Percentiles rank a stretch among this genome's conserved stretches.
phyloP scores from a whole-genome alignment of 805 yeast genomes.

The Phaffomyces thermotolerans region DNA sequence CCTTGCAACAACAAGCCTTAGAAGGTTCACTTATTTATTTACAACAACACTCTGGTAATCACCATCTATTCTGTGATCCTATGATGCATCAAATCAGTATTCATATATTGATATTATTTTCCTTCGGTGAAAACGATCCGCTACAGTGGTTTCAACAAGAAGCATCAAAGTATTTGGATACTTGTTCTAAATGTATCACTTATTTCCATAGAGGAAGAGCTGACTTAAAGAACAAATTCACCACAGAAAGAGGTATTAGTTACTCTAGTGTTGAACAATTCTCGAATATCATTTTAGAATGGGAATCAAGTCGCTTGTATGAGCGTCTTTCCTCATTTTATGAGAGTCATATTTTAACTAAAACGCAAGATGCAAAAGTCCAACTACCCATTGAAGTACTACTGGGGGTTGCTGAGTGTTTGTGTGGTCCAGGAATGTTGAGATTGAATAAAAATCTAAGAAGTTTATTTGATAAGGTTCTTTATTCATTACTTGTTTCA shows the following conservation, averaged over 20 bases:
- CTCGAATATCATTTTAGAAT: constrained; percentile 13
- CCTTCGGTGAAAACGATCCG: constrained; percentile 46
- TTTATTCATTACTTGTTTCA: constrained; percentile 24
- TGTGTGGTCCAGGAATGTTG: constrained; percentile 45
- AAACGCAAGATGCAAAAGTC: neutral
- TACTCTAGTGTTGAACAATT: constrained; percentile 16
- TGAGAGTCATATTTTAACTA: neutral
- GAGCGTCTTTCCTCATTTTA: constrained; percentile 2
- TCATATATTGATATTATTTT: constrained; percentile 51
- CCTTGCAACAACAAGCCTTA: constrained; percentile 30
- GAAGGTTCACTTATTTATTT: constrained; percentile 34
- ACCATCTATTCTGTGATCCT: constrained; percentile 53
- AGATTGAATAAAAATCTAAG: constrained; percentile 32
- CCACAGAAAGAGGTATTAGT: constrained; percentile 38
- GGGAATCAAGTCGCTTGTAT: constrained; percentile 23
- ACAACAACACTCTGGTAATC: constrained; percentile 22
- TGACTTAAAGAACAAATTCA: constrained; percentile 43
- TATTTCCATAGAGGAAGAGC: constrained; percentile 49
- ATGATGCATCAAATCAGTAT: constrained; percentile 40
- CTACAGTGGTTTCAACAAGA: constrained; percentile 35
- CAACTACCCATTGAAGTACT: constrained; percentile 13
- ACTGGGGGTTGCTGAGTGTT: constrained; percentile 37
- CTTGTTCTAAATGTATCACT: constrained; percentile 48
- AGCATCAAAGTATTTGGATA: constrained; percentile 33
- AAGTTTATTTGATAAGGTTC: constrained; percentile 30